Percentiles rank a stretch among this genome's conserved stretches.
Evolutionary conservation across 2,329 filamentous ascomycete species (phyloP).

Genomic region (Aureobasidium leucospermi): DNA sequence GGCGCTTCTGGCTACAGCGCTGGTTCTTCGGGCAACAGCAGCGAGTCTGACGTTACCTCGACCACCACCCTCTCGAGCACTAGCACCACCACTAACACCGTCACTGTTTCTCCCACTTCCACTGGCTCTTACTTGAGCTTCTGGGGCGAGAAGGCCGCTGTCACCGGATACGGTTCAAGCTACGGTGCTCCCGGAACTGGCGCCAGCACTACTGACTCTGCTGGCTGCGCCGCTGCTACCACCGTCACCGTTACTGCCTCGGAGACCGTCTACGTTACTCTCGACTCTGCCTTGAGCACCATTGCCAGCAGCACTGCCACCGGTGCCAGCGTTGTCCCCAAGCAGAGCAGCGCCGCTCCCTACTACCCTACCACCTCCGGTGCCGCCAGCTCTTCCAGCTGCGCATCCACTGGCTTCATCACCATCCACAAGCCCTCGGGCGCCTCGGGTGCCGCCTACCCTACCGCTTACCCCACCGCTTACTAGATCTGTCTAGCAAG

Average conservation of each 20-base stretch:
- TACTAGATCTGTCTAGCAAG: background rate
- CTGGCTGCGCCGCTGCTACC: constrained; percentile 21
- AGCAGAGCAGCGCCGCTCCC: constrained; percentile 16
- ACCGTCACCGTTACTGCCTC: constrained; percentile 30
- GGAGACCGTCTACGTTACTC: constrained; percentile 22
- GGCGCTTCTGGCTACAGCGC: background rate
- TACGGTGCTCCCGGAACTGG: constrained; percentile 13
- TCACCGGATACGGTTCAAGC: constrained; percentile 15
- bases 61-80: constrained; percentile 30
- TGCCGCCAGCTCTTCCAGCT: constrained; percentile 13
- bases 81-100: constrained; percentile 23
- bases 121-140: constrained; percentile 10
- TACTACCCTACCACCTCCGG: constrained; percentile 22
- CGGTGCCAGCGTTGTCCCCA: constrained; percentile 12
- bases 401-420: constrained; percentile 24
- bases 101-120: constrained; percentile 14
- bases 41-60: background rate
- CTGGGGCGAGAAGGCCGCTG: constrained; percentile 14
- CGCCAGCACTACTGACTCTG: constrained; percentile 16
- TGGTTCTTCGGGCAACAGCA: background rate
- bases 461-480: constrained; percentile 2
- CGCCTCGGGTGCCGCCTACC: constrained; percentile 11
- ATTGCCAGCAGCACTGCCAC: constrained; percentile 9
- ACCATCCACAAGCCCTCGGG: constrained; percentile 21
- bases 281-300: constrained; percentile 5